Evolutionary conservation across 2,329 filamentous ascomycete species (phyloP), one percentile per base, ranked within the genome.

Genomic region (Ophioceras dolichostomum): DNA sequence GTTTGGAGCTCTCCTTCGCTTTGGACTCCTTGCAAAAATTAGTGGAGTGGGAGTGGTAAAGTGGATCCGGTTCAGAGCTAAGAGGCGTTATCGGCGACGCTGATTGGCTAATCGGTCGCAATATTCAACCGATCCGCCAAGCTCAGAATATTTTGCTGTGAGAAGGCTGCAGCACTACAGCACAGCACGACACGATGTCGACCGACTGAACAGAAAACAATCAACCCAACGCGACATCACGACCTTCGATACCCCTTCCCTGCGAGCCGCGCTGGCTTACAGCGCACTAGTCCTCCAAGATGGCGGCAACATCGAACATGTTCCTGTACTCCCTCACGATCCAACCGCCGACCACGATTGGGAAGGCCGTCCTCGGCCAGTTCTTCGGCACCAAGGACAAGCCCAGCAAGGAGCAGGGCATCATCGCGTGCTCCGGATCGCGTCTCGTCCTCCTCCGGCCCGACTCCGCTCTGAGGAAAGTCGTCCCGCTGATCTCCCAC

Each of bases 301-400:
- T 96, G 91, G 89, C 91, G 67, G 94, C 88, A 58, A 95, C 89
- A 43, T 95, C 88, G 47, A 89, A 89, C 59, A 94, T 95, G 86
- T 95, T 95, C 60, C 79, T 98, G 66, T 98, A 98, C 67, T 91
- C 86, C 53, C 72, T 98, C 66, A 96, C 91, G 49, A 80, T 99
- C 54, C 87, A 95, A 63, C 82, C 85, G 49, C 85, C 91, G 24
- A 88, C 87, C 47, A 83, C 86, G 42, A 78, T 94, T 53, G 87
- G 82, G 36, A 83, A 94, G 62, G 88, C 91, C 45, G 82, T 95
- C 47, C 73, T 94, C 42, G 93, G 91, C 50, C 89, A 96, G 64
- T 96, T 96, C 62, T 80, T 86, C 42, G 88, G 89, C 48, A 94
- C 86, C 46, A 94, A 89, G 65, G n/a, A n/a, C n/a, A n/a, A n/a